Conservation (phyloP, 768 basidiomycete species). For the Melanogaster broomeanus region DNA sequence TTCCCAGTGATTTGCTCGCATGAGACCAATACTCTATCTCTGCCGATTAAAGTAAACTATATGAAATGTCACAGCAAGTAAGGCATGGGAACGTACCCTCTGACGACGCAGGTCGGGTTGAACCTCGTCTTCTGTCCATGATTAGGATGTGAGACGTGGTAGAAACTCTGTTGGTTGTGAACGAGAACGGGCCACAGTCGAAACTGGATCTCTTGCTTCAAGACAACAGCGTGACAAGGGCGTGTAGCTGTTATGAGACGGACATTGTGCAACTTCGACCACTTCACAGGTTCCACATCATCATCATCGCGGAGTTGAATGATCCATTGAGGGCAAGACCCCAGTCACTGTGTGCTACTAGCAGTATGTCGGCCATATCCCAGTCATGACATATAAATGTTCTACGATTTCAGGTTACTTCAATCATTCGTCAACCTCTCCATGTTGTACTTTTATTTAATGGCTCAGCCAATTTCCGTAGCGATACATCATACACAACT, state of each 20-base stretch:
- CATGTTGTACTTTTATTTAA: constrained; percentile 1
- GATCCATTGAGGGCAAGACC: background rate
- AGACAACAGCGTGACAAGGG: background rate
- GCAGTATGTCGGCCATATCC: too few species aligned
- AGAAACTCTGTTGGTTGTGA: background rate
- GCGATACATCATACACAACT: constrained; percentile 87
- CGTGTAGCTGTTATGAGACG: background rate
- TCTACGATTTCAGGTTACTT: background rate
- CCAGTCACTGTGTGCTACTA: background rate
- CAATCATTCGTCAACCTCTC: background rate
- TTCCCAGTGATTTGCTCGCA: constrained; percentile 58
- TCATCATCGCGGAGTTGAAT: constrained; percentile 26
- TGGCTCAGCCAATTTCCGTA: constrained; percentile 59
- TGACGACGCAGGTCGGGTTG: constrained; percentile 66
- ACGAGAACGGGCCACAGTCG: constrained; percentile 3
- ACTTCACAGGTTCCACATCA: constrained; percentile 10
- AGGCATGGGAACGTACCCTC: constrained; percentile 59
- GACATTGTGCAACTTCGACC: background rate
- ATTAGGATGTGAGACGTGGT: background rate
- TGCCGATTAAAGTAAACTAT: constrained; percentile 30
- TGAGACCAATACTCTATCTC: constrained; percentile 80
- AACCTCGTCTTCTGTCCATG: constrained; percentile 71
- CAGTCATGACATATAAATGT: background rate
- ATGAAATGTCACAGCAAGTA: constrained; percentile 8
- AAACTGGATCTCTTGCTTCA: constrained; percentile 2